Evolutionary conservation across 805 yeast genomes (phyloP), one percentile per base, ranked within the genome.

Genomic region (Candida gorgasii): DNA sequence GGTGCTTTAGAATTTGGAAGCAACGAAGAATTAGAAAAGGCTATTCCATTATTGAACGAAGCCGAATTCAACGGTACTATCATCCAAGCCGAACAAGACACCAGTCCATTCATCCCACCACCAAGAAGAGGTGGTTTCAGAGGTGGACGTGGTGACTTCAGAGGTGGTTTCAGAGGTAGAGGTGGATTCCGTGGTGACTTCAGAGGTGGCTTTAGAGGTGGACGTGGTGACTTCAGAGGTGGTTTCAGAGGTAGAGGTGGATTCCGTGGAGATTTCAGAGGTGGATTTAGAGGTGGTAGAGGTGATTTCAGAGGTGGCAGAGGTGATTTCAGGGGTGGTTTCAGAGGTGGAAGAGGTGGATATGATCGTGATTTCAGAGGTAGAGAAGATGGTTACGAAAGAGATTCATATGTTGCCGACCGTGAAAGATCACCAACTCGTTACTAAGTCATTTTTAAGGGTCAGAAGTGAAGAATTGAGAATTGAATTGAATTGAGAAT

Each of bases 61-160:
- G 71, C 79, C 46, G 84, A 85, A 47, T 80, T 76, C 68, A 82
- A 82, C 60, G 93, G 93, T 54, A 62, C 80, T 40, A 70, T 79
- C 46, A 71, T 88, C 44, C 67, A 80, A 39, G 87, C 86, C 46
- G 96, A 88, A 67, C 88, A 84, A 65, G 97, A 89, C 57, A 76
- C 80, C 37, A 66, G 80, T 43, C 82, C 82, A 39, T 78, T 75
- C 53, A 70, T 77, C 42, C 79, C 69, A 49, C 81, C 68, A 54
- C 76, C 73, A 54, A 72, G 65, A 58, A 68, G 70, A 62, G 70
- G 70, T 43, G 66, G 68, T 15, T 36, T 34, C 29, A 50, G 69
- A 59, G 42, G 42, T 11, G 57, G 71, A 51, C 68, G 69, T 39
- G 66, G 65, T 22, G 57, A 57, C 57, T 58, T 55, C 60, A 53